Conservation (phyloP, 306 rosid genomes). For the Mucuna pruriens region DNA sequence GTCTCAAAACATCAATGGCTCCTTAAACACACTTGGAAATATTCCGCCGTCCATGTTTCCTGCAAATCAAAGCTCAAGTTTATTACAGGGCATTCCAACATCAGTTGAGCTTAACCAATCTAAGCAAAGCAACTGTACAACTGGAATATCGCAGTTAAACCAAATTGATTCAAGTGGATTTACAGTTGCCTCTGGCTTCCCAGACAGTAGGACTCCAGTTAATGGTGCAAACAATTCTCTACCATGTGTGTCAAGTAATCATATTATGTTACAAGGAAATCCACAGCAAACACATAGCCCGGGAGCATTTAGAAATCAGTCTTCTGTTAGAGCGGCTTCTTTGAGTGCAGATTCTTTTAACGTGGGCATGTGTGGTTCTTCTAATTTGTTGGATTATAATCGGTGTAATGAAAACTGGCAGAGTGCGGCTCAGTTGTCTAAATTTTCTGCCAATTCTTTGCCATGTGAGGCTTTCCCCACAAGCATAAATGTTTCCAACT, state of each 20-base stretch:
- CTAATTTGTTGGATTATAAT: slow-evolving; percentile 61
- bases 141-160: slow-evolving; percentile 50
- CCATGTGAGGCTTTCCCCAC: slow-evolving; percentile 50
- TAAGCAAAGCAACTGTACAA: slow-evolving; percentile 55
- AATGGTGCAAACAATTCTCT: slow-evolving; percentile 47
- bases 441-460: slow-evolving; percentile 57
- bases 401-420: slow-evolving; percentile 62
- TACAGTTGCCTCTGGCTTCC: slow-evolving; percentile 50
- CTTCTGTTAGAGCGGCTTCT: slow-evolving; percentile 55
- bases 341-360: slow-evolving; percentile 56
- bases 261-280: slow-evolving; percentile 59
- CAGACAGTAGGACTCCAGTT: slow-evolving; percentile 43
- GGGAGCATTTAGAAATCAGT: slow-evolving; percentile 53
- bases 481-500: slow-evolving; percentile 49
- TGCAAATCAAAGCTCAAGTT: slow-evolving; percentile 58
- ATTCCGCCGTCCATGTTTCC: slow-evolving; percentile 54
- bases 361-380: slow-evolving; percentile 46
- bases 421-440: slow-evolving; percentile 55
- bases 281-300: slow-evolving; percentile 51
- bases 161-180: slow-evolving; percentile 55
- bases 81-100: slow-evolving; percentile 60
- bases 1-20: slow-evolving; percentile 53
- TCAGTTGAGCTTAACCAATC: slow-evolving; percentile 60
- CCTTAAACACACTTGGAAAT: slow-evolving; percentile 54
- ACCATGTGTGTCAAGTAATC: slow-evolving; percentile 48